Base-by-base conservation (phyloP, 1,284 basidiomycete species). In the Schizopora paradoxa region DNA sequence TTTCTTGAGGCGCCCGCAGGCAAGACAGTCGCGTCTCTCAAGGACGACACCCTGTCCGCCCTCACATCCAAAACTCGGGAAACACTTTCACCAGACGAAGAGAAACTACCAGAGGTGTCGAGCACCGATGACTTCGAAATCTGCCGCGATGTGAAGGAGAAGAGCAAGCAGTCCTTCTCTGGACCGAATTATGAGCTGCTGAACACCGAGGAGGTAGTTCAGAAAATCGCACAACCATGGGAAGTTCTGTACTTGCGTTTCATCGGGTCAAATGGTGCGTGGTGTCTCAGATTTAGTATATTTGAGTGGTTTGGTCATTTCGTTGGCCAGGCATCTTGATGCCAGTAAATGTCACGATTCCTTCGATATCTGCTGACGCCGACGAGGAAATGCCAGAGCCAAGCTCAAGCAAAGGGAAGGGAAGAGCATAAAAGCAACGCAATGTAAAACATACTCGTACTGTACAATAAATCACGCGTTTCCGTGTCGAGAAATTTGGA, bases 231-330 rank as follows among this genome's bases (percentile, higher is more conserved):
- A 33, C 56, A 58, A 2, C 78, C 76, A 36, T 89, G 83, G 79
- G 84, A 86, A 36, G 61, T 61, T 13, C 50, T 87, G 8, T 86
- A 77, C 54, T 56, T 88, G 31, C 79, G 77, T 54, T 86, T 86
- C 54, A 74, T 67, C 54, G 73, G 81, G 56, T 61, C 66, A 25
- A 66, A 68, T 35, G 80, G 84, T 86, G 64, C 69, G 59, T 5
- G 2, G 21, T 5, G n/a, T 7, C 26, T 13, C 21, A 25, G n/a
- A 4, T 63, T 41, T 28, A 14, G 23, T 4, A 13, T 22, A 6
- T 49, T 27, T 34, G 35, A 7, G 19, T 21, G 16, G 37, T 47
- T 18, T 40, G n/a, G 13, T 45, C 19, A 18, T 34, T 44, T 47
- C 32, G 13, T 22, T 37, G 14, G 49, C 41, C 48, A 76, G 73